phyloP scores from a whole-genome alignment of 2,329 filamentous ascomycete genomes.

The Arthrobotrys pseudoclavata region DNA sequence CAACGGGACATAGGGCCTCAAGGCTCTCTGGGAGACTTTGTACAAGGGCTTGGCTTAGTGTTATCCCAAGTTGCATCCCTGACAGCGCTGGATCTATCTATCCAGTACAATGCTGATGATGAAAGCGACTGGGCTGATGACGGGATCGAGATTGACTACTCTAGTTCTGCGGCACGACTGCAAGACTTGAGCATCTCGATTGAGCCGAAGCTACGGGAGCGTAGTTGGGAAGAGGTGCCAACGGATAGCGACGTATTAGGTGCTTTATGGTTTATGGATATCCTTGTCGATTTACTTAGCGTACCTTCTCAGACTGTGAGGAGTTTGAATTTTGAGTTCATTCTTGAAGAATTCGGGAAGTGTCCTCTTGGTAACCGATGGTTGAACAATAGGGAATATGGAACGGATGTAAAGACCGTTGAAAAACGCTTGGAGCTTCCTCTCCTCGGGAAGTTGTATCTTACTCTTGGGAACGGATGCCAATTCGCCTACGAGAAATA shows the following conservation, averaged over 20 bases:
- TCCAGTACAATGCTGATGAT: neutral
- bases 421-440: neutral
- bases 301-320: neutral
- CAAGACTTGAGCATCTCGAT: neutral
- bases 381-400: neutral
- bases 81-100: neutral
- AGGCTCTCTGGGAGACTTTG: slow-evolving; percentile 1
- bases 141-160: neutral
- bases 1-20: neutral
- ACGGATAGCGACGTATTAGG: neutral
- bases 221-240: neutral
- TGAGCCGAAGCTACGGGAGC: neutral
- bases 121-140: neutral
- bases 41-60: neutral
- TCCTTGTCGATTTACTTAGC: neutral
- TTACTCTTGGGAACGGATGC: neutral
- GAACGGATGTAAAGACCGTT: neutral
- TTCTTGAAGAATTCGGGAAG: neutral
- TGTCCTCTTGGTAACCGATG: neutral
- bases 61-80: neutral
- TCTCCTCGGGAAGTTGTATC: neutral
- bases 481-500: neutral
- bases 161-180: neutral
- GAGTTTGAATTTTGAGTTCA: slow-evolving; percentile 9
- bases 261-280: slow-evolving; percentile 12